These are phyloP conservation scores for Aspergillus sergii DNA, from an alignment of 2,329 filamentous ascomycete genomes.

Conservation along the genomic window DNA sequence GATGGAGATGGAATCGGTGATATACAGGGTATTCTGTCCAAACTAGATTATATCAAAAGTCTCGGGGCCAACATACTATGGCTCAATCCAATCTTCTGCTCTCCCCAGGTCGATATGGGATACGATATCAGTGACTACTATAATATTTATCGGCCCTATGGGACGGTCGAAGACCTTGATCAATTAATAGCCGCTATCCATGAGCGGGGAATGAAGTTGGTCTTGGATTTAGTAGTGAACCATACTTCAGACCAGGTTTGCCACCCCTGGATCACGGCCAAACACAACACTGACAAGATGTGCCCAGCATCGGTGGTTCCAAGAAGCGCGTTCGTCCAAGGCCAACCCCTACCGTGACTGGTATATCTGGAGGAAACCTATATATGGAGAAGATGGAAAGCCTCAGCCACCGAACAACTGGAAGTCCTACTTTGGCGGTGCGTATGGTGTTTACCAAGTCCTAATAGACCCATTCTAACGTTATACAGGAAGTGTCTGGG, in stretches of 20 bases:
- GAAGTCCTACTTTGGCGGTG: not conserved
- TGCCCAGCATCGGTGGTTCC: constrained; percentile 54
- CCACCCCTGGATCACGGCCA: constrained; percentile 35
- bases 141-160: constrained; percentile 65
- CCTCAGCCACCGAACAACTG: constrained; percentile 67
- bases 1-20: constrained; percentile 61
- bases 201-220: constrained; percentile 65
- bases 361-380: constrained; percentile 61
- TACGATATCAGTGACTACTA: constrained; percentile 63
- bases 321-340: constrained; percentile 62
- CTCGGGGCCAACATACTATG: constrained; percentile 65
- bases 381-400: constrained; percentile 58
- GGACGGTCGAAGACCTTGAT: constrained; percentile 66
- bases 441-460: not conserved
- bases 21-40: constrained; percentile 63
- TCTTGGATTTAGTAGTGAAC: constrained; percentile 76
- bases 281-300: not conserved
- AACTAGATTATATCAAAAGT: constrained; percentile 64
- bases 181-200: constrained; percentile 62
- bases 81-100: constrained; percentile 53
- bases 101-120: constrained; percentile 55
- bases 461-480: not conserved
- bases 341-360: constrained; percentile 67
- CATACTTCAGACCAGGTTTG: constrained; percentile 66
- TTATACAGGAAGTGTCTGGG: not conserved